These are phyloP conservation scores for Colletotrichum sp. DNA, from an alignment of 2,329 filamentous ascomycete genomes.

Conservation along the genomic window DNA sequence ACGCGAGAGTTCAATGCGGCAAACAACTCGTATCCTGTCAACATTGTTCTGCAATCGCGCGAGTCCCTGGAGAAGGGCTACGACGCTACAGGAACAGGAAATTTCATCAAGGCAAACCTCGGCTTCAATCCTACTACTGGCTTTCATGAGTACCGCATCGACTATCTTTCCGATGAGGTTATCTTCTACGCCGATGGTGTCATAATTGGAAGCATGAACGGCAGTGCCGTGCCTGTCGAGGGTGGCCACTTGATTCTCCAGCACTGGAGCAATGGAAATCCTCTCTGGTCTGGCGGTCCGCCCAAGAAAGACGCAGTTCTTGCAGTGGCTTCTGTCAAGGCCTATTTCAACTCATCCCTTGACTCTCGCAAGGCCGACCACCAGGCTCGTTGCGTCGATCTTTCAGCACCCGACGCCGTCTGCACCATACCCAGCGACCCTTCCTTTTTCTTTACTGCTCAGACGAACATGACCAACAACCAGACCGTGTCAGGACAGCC, in stretches of 20 bases:
- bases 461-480: conserved; percentile 51
- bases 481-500: conserved; percentile 43
- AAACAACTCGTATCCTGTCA: conserved; percentile 63
- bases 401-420: conserved; percentile 39
- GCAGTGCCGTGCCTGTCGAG: conserved; percentile 60
- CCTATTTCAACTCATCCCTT: conserved; percentile 78
- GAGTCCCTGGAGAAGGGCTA: conserved; percentile 63
- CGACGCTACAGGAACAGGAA: conserved; percentile 64
- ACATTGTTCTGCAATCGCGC: conserved; percentile 77
- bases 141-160: conserved; percentile 83
- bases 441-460: conserved; percentile 55
- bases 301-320: conserved; percentile 66
- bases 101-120: conserved; percentile 62
- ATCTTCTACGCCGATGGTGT: conserved; percentile 72
- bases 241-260: conserved; percentile 73
- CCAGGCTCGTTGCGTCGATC: conserved; percentile 41
- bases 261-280: conserved; percentile 81
- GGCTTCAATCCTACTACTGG: conserved; percentile 68
- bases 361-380: conserved; percentile 42
- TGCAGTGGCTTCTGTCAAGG: conserved; percentile 73
- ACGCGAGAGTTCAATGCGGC: conserved; percentile 64
- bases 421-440: conserved; percentile 57
- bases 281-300: conserved; percentile 73
- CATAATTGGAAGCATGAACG: conserved; percentile 60
- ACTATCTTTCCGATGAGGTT: conserved; percentile 69